Evolutionary conservation across 768 basidiomycete genomes (phyloP), one percentile per base, ranked within the genome.

Genomic region (Neoboletus magnificus): DNA sequence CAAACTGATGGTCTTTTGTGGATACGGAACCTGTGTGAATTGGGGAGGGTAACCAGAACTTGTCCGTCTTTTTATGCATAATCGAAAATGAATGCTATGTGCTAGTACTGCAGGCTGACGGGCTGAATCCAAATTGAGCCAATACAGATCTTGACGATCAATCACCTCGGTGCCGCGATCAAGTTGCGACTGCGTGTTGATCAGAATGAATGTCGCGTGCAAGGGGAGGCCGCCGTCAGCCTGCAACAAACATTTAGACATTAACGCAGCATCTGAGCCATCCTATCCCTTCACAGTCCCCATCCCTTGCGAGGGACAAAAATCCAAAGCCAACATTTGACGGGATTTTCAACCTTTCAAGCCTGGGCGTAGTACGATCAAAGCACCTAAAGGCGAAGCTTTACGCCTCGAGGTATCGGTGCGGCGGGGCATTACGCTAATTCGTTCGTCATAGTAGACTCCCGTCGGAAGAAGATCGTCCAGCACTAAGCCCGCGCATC

Each of bases 361-460:
- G 67, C 71, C 69, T 73, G 70, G 61, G 51, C 60, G 64, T 65
- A 72, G 65, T 61, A 55, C 48, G 32, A 25, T 48, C 53, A 40
- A 48, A 65, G 60, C 72, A 69, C 71, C 69, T 66, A 67, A 71
- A 56, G 50, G 61, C 42, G 57, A 70, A 66, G 47, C 27, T 60
- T 60, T 54, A 8, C 39, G 56, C 70, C 70, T 72, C 70, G 69
- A 69, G 70, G 70, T 60, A 61, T 67, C 36, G 52, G 69, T 71
- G 71, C 62, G 69, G 67, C 65, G 54, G 54, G 40, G 56, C 48
- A 56, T 69, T 71, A 63, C 69, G 66, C 62, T 62, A 54, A 57
- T 60, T 57, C 48, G 62, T 62, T 69, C 65, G 66, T 69, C 71
- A 72, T 66, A 48, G 55, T 66, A 48, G 55, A 46, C 62, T 66